Evolutionary conservation across 345 rosid species (phyloP).

Genomic region (Gossypium bickii): DNA sequence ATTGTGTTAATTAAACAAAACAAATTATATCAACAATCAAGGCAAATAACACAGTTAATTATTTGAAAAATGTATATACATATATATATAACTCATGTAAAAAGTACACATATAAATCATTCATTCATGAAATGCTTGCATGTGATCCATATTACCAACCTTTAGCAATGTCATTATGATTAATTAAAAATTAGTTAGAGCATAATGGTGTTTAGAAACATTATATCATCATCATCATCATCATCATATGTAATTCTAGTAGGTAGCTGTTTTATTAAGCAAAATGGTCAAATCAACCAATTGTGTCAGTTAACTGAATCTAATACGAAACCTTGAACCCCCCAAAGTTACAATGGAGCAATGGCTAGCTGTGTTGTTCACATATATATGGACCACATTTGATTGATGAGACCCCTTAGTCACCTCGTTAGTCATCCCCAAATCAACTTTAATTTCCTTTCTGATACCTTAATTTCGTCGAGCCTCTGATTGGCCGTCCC

Average conservation of each 20-base stretch:
- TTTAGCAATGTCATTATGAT: not conserved
- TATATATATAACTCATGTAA: not conserved
- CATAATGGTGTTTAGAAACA: too few species aligned
- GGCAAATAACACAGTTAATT: not conserved
- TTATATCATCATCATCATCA: not conserved
- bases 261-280: not conserved
- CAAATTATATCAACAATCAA: not conserved
- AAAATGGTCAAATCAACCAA: constrained; percentile 51
- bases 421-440: not conserved
- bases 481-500: constrained; percentile 65
- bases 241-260: not conserved
- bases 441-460: not conserved
- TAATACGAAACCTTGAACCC: constrained; percentile 50
- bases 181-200: not conserved
- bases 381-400: not conserved
- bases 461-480: constrained; percentile 86
- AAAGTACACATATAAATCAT: not conserved
- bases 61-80: not conserved
- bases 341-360: not conserved
- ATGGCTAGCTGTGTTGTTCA: not conserved
- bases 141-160: not conserved
- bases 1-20: not conserved
- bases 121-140: not conserved
- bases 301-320: constrained; percentile 38
- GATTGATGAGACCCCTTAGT: not conserved